These are phyloP conservation scores for Ampelomyces quisqualis DNA, from an alignment of 2,329 filamentous ascomycete genomes.

Conservation along the genomic window DNA sequence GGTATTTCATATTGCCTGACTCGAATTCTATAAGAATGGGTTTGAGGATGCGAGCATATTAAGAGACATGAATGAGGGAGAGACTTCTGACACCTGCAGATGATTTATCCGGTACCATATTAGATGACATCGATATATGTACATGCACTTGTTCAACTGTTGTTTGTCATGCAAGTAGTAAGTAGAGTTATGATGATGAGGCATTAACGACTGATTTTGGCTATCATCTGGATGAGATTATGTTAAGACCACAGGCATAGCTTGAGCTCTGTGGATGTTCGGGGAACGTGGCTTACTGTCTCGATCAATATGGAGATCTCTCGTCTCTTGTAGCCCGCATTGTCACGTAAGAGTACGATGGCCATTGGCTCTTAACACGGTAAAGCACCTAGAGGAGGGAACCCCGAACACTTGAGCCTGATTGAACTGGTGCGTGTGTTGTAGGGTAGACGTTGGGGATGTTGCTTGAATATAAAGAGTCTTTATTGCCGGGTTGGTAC, in stretches of 20 bases:
- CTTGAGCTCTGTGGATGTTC: constrained; percentile 3
- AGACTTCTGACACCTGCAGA: background rate
- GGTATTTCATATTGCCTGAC: constrained; percentile 24
- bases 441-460: constrained; percentile 9
- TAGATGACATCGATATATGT: constrained; percentile 9
- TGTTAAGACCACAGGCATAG: constrained; percentile 13
- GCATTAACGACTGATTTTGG: background rate
- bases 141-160: background rate
- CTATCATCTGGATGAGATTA: constrained; percentile 15
- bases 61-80: background rate
- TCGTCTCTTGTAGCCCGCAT: constrained; percentile 1
- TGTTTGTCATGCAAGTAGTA: too few relatives aligned
- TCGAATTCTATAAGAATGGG: constrained; percentile 1
- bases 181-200: constrained; percentile 7
- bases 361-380: constrained; percentile 9
- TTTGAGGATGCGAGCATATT: background rate
- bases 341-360: constrained; percentile 20
- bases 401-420: constrained; percentile 1
- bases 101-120: background rate
- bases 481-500: background rate
- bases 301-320: constrained; percentile 1
- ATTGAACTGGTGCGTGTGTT: constrained; percentile 1
- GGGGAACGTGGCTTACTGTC: constrained; percentile 2
- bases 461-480: background rate
- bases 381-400: background rate